These are phyloP conservation scores for Ganoderma leucocontextum DNA, from an alignment of 1,284 basidiomycete species.

Conservation along the genomic window DNA sequence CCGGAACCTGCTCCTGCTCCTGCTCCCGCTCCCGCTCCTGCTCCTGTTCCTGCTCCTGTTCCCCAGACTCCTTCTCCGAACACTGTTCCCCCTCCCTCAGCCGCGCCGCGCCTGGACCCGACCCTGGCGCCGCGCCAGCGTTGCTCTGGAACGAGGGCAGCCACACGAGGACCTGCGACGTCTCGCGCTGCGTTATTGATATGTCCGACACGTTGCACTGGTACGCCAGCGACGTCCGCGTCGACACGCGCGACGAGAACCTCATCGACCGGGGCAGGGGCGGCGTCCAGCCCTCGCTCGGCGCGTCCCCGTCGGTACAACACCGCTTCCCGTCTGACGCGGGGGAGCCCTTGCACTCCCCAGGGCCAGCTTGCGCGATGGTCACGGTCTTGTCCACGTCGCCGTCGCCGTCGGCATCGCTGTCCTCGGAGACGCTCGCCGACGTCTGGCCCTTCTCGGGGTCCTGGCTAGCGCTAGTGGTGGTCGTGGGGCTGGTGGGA, in stretches of 20 bases:
- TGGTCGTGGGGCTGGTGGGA: background rate
- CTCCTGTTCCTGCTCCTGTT: background rate
- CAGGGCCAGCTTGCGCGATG: background rate
- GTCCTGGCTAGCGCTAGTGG: background rate
- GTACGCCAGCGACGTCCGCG: background rate
- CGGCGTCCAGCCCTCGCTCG: background rate
- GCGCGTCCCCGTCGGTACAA: background rate
- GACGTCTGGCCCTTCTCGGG: background rate
- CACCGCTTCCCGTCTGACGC: background rate
- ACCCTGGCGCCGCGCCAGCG: background rate
- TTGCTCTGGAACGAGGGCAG: constrained; percentile 11
- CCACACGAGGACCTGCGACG: constrained; percentile 6
- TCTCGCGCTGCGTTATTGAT: background rate
- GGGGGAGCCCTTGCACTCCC: background rate
- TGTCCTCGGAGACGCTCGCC: background rate
- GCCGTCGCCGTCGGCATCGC: background rate
- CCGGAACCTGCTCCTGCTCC: background rate
- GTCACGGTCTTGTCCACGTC: background rate
- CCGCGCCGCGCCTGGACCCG: background rate
- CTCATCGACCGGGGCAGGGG: background rate
- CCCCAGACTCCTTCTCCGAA: background rate
- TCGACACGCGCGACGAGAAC: background rate
- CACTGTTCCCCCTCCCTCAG: background rate
- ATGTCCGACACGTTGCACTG: background rate
- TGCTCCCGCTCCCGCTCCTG: background rate